Percentiles rank a stretch among this genome's conserved stretches.
phyloP scores from a whole-genome alignment of 805 yeast species.

The Torulaspora gathmanii region DNA sequence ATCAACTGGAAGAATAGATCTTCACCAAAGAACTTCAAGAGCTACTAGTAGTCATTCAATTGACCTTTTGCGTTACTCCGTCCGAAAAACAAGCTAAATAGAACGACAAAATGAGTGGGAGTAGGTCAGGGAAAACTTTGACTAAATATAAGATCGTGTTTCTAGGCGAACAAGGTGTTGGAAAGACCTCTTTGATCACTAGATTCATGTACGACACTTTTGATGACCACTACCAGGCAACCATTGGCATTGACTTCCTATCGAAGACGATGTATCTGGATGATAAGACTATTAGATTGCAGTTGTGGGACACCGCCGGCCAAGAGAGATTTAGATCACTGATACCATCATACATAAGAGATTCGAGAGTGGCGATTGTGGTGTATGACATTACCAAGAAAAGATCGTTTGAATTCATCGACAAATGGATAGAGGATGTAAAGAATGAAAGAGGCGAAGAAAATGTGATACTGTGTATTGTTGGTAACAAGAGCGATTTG shows the following conservation, averaged over 20 bases:
- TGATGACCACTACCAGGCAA: constrained; percentile 91
- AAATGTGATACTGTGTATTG: constrained; percentile 82
- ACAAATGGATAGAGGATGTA: constrained; percentile 93
- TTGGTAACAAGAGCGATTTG: constrained; percentile 88
- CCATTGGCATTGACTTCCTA: constrained; percentile 93
- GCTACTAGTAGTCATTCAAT: too few species aligned
- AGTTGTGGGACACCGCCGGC: constrained; percentile 97
- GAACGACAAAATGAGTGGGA: constrained; percentile 11
- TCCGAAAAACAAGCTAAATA: too few species aligned
- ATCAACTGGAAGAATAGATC: too few species aligned
- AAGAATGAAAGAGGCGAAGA: constrained; percentile 83
- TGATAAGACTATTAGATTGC: constrained; percentile 90
- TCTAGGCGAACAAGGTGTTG: constrained; percentile 95
- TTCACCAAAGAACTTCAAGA: too few species aligned
- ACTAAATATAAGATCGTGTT: constrained; percentile 84
- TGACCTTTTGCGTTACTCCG: too few species aligned
- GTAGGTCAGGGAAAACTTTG: constrained; percentile 32
- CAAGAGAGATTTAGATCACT: constrained; percentile 93
- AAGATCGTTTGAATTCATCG: constrained; percentile 76
- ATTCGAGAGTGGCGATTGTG: constrained; percentile 93
- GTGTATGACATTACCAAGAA: constrained; percentile 90
- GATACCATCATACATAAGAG: constrained; percentile 93
- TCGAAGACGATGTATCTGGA: constrained; percentile 94
- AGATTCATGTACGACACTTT: constrained; percentile 97
- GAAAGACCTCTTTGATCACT: constrained; percentile 94